Conservation (phyloP, 2,329 filamentous ascomycete genomes). For the Aspergillus alliaceus region DNA sequence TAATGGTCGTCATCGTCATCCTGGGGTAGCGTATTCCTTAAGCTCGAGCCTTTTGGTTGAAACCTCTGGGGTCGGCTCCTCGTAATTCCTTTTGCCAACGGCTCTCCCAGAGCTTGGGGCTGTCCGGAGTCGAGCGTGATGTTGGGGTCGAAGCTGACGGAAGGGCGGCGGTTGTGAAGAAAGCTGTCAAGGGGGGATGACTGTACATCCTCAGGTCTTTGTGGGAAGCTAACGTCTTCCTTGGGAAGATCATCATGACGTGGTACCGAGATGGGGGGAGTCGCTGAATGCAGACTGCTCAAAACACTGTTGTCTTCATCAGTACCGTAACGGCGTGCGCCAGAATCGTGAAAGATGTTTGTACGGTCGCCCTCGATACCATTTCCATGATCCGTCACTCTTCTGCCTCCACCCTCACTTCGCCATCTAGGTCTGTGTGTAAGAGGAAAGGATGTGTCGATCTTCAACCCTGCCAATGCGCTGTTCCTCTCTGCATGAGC, state of each 20-base stretch:
- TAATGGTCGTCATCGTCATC: constrained; percentile 26
- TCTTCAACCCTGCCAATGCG: constrained; percentile 36
- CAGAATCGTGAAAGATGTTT: constrained; percentile 35
- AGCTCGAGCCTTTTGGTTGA: constrained; percentile 34
- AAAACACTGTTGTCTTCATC: constrained; percentile 41
- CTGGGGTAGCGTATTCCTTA: constrained; percentile 37
- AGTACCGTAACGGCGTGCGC: constrained; percentile 35
- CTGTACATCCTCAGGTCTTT: constrained; percentile 38
- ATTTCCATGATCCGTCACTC: constrained; percentile 28
- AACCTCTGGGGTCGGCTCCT: constrained; percentile 27
- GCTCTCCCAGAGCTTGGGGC: constrained; percentile 39
- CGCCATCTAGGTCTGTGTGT: constrained; percentile 25
- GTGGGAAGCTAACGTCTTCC: constrained; percentile 33
- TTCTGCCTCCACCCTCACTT: constrained; percentile 25
- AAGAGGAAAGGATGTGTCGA: constrained; percentile 40
- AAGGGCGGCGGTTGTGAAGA: constrained; percentile 40
- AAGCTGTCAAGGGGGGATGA: constrained; percentile 44
- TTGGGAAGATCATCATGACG: constrained; percentile 33
- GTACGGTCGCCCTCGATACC: constrained; percentile 40
- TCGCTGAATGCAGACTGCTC: constrained; percentile 42
- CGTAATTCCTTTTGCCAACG: constrained; percentile 34
- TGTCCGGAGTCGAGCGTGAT: constrained; percentile 42
- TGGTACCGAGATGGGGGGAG: constrained; percentile 48
- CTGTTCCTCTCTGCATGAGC: constrained; percentile 35
- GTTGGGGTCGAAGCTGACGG: constrained; percentile 44